Evolutionary conservation across 306 rosid genomes (phyloP).

Genomic region (Purshia tridentata): DNA sequence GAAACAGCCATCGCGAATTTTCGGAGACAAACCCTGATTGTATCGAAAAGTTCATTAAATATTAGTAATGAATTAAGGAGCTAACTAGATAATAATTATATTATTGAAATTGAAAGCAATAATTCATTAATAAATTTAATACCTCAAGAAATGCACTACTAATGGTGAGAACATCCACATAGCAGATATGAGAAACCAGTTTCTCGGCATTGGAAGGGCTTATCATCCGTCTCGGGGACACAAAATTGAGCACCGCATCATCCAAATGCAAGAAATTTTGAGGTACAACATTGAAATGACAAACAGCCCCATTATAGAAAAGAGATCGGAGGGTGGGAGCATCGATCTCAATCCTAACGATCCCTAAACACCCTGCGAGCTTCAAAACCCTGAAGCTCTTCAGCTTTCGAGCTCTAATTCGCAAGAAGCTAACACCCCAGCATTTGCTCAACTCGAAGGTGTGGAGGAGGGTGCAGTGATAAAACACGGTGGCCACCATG

Average conservation of each 20-base stretch:
- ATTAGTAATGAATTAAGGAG: too few relatives aligned
- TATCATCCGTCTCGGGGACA: background rate
- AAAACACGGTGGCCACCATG: too few relatives aligned
- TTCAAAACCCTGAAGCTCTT: slow-evolving; percentile 22
- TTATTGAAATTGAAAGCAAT: too few relatives aligned
- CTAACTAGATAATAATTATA: too few relatives aligned
- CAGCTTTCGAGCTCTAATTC: too few relatives aligned
- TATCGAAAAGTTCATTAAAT: too few relatives aligned
- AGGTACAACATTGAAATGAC: background rate
- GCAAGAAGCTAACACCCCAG: too few relatives aligned
- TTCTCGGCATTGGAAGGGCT: background rate
- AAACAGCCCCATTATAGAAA: slow-evolving; percentile 14
- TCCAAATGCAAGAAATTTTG: background rate
- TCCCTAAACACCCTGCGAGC: background rate
- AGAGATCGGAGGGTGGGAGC: slow-evolving; percentile 26
- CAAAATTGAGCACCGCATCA: slow-evolving; percentile 26
- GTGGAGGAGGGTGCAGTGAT: too few relatives aligned
- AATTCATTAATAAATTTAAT: too few relatives aligned
- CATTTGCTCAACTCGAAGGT: too few relatives aligned
- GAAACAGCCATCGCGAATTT: slow-evolving; percentile 8
- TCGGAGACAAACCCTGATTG: slow-evolving; percentile 35
- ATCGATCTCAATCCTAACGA: background rate
- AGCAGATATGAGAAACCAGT: background rate
- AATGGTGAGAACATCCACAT: slow-evolving; percentile 26
- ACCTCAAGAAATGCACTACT: slow-evolving; percentile 44